These are phyloP conservation scores for Phytophthora pinifolia DNA, from an alignment of 352 stramenopile species.

Conservation along the genomic window DNA sequence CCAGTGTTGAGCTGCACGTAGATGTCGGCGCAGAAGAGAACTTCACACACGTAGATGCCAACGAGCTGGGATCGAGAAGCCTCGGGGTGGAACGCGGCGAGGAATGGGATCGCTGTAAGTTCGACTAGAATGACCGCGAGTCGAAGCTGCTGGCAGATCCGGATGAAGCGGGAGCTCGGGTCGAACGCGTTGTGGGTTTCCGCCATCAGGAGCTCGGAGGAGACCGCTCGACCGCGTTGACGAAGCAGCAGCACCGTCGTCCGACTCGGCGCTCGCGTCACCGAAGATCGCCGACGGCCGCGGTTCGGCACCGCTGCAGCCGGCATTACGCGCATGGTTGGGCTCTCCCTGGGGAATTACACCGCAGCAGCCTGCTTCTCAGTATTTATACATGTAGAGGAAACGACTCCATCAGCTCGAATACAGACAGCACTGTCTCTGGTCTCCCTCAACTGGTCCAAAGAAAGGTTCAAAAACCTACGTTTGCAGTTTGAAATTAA, in stretches of 20 bases:
- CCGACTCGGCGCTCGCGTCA: constrained; percentile 10
- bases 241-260: constrained; percentile 28
- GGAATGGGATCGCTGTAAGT: constrained; percentile 45
- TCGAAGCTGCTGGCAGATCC: constrained; percentile 53
- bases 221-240: constrained; percentile 40
- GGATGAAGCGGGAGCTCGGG: constrained; percentile 52
- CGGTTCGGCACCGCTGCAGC: constrained; percentile 15
- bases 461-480: background rate
- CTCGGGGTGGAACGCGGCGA: constrained; percentile 36
- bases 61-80: constrained; percentile 27
- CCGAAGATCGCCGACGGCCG: constrained; percentile 29
- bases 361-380: constrained; percentile 3
- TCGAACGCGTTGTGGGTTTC: constrained; percentile 67
- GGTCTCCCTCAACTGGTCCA: too few species aligned
- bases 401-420: background rate
- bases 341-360: constrained; percentile 3
- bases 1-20: constrained; percentile 76
- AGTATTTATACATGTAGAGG: too few species aligned
- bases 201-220: constrained; percentile 43
- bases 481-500: constrained; percentile 27
- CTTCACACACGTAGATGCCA: constrained; percentile 52
- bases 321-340: constrained; percentile 23
- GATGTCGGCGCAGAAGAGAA: constrained; percentile 61
- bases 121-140: constrained; percentile 59
- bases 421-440: too few species aligned